These are phyloP conservation scores for Carnegiea gigantea DNA, from an alignment of 179 eudicot genomes.

Conservation along the genomic window DNA sequence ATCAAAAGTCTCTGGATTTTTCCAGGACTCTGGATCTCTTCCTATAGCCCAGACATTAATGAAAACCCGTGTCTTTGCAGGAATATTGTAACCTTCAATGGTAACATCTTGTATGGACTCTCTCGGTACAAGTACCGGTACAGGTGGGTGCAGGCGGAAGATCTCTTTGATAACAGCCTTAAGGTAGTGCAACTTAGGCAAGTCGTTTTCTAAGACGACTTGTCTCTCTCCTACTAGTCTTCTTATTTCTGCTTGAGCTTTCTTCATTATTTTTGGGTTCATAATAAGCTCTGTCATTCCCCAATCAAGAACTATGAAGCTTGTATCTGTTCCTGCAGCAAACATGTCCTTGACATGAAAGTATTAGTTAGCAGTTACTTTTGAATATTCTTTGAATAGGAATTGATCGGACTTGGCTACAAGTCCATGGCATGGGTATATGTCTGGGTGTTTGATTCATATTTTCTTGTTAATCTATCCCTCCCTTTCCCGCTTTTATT, in stretches of 20 bases:
- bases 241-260: slow-evolving; percentile 45
- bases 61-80: slow-evolving; percentile 45
- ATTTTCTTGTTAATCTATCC: not conserved
- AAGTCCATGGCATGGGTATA: not conserved
- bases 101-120: slow-evolving; percentile 43
- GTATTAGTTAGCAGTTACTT: slow-evolving; percentile 3
- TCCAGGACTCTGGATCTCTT: slow-evolving; percentile 52
- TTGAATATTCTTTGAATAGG: not conserved
- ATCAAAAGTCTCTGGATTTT: slow-evolving; percentile 39
- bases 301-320: slow-evolving; percentile 44
- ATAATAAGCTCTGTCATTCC: slow-evolving; percentile 46
- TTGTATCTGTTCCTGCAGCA: slow-evolving; percentile 52
- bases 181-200: slow-evolving; percentile 44
- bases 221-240: slow-evolving; percentile 29
- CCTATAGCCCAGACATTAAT: slow-evolving; percentile 67
- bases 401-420: not conserved
- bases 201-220: slow-evolving; percentile 40
- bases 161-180: slow-evolving; percentile 52
- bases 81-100: slow-evolving; percentile 45
- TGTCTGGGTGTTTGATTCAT: not conserved
- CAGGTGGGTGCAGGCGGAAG: slow-evolving; percentile 54
- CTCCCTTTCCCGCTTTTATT: not conserved
- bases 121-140: slow-evolving; percentile 58
- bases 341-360: slow-evolving; percentile 43
- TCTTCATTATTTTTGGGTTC: slow-evolving; percentile 37